Base-by-base conservation (phyloP, 1,284 basidiomycete species). In the Flammula alnicola region DNA sequence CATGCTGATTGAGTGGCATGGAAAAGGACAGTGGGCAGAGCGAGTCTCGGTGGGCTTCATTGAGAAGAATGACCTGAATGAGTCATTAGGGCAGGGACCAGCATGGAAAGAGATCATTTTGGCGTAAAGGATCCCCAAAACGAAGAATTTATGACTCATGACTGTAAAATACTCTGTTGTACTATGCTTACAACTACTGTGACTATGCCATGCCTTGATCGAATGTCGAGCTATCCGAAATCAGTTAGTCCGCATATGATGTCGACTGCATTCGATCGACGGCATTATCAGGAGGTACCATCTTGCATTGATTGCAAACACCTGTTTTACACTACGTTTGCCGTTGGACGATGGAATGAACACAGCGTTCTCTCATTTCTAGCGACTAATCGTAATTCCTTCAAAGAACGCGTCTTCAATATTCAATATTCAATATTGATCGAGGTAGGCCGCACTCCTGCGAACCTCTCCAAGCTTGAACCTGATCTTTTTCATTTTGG, bases 371-470 rank as follows among this genome's bases (percentile, higher is more conserved):
- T 17, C 31, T 49, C 40, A 60, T 23, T 9, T 47, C 7, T 33
- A 22, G 11, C 19, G 39, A 19, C 32, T 17, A 11, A 39, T 27
- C 12, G 41, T 49, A 25, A 49, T 26, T 38, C 27, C 19, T 45
- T 65, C 69, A 44, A 52, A 93, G 91, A 88, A 69, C 91, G 93
- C 69, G 93, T 98, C 14, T 91, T 98, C n/a, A n/a, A n/a, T n/a
- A n/a, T n/a, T n/a, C n/a, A n/a, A n/a, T n/a, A n/a, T n/a, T n/a
- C n/a, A n/a, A n/a, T n/a, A n/a, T n/a, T n/a, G n/a, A n/a, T n/a
- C 4, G 93, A 95, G 76, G 88, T 87, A 59, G 46, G 74, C 19
- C 60, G 31, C 19, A 40, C 25, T 41, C 11, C 75, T 3, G 23
- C 9, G 25, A 27, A 1, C 41, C 26, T 51, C 40, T 36, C 22